Evolutionary conservation across 331 rosid species (phyloP).

Genomic region (Saraca asoca): DNA sequence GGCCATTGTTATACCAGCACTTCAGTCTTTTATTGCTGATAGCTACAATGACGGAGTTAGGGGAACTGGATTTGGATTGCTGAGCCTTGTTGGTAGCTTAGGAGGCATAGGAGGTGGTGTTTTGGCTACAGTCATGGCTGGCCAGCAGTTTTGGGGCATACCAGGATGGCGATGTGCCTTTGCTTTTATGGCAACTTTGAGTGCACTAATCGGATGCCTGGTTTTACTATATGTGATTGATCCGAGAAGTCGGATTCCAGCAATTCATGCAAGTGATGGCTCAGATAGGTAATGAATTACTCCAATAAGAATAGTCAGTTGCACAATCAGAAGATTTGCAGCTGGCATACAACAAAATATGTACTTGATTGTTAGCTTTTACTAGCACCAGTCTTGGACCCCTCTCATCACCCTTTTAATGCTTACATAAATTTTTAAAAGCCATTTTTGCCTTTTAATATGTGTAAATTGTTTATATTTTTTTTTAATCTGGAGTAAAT

Average conservation of each 20-base stretch:
- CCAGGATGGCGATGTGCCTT: slow-evolving; percentile 92
- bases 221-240: slow-evolving; percentile 76
- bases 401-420: background rate
- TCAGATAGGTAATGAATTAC: slow-evolving; percentile 43
- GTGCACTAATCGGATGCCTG: slow-evolving; percentile 74
- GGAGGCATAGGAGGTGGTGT: slow-evolving; percentile 99
- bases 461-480: slow-evolving; percentile 20
- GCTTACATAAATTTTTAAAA: background rate
- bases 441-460: background rate
- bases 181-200: slow-evolving; percentile 70
- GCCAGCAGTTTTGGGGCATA: slow-evolving; percentile 66
- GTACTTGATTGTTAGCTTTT: too few relatives aligned
- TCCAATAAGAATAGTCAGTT: background rate
- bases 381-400: too few relatives aligned
- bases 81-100: slow-evolving; percentile 64
- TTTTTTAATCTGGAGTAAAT: slow-evolving; percentile 18
- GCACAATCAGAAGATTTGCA: too few relatives aligned
- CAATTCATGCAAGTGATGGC: slow-evolving; percentile 36
- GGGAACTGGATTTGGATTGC: slow-evolving; percentile 83
- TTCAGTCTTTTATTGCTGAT: slow-evolving; percentile 94
- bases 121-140: slow-evolving; percentile 94
- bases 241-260: slow-evolving; percentile 49
- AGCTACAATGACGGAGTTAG: slow-evolving; percentile 76
- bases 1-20: slow-evolving; percentile 96
- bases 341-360: too few relatives aligned